Percentiles rank a stretch among this genome's conserved stretches.
phyloP scores from a whole-genome alignment of 805 yeast genomes.

The Lachancea lanzarotensis region DNA sequence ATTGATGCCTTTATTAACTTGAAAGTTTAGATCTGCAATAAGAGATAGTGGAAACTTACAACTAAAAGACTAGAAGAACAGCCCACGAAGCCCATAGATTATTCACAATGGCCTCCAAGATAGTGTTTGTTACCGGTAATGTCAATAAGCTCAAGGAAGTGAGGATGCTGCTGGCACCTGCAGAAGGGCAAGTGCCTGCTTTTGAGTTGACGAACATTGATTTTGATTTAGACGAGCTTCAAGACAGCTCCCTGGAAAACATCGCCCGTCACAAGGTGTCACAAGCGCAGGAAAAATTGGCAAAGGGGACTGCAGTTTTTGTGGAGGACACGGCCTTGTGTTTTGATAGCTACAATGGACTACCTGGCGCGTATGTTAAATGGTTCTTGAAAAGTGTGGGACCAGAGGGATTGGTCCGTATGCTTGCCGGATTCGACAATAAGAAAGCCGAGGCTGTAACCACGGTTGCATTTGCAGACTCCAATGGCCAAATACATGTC shows the following conservation, averaged over 20 bases:
- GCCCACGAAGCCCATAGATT: not conserved
- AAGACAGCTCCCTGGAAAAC: constrained; percentile 72
- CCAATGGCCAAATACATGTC: constrained; percentile 69
- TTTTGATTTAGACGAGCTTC: constrained; percentile 84
- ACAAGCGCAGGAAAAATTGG: constrained; percentile 54
- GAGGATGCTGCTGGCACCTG: constrained; percentile 54
- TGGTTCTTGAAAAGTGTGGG: constrained; percentile 85
- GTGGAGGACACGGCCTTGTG: constrained; percentile 94
- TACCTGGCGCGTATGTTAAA: constrained; percentile 94
- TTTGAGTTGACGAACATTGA: constrained; percentile 49
- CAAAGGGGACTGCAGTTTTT: constrained; percentile 67
- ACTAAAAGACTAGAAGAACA: not conserved
- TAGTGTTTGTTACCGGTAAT: constrained; percentile 83
- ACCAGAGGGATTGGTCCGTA: constrained; percentile 63
- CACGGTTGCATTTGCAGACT: constrained; percentile 86
- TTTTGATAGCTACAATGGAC: constrained; percentile 68
- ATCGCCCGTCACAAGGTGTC: constrained; percentile 75
- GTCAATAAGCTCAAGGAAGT: constrained; percentile 84
- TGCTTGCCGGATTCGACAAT: constrained; percentile 76
- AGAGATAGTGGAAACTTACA: not conserved
- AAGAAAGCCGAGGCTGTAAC: constrained; percentile 84
- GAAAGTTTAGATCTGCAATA: not conserved
- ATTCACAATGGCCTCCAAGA: constrained; percentile 16
- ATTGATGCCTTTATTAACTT: too few species aligned
- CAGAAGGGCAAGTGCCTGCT: constrained; percentile 27